A percentile compares a stretch with the other conserved stretches of the same genome.
These are phyloP conservation scores for Cryptosporidium ubiquitum DNA, from an alignment of 169 alveolate genomes.

Conservation along the genomic window DNA sequence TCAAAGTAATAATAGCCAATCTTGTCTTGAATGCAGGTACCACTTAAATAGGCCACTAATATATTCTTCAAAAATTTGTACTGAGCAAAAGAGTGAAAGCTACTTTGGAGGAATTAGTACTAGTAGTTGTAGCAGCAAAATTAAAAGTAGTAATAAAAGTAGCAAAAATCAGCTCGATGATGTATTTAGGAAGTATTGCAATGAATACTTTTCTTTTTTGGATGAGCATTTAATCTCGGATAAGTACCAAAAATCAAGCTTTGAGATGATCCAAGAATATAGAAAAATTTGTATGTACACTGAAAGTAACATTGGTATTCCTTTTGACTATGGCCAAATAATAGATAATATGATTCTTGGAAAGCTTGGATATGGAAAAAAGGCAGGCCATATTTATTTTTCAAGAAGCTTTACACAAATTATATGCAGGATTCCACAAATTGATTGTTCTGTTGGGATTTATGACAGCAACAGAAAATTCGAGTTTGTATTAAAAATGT, in stretches of 20 bases:
- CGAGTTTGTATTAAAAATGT: constrained; percentile 26
- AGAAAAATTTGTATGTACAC: constrained; percentile 11
- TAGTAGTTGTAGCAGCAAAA: not conserved
- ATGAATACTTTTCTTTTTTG: not conserved
- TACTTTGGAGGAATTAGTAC: not conserved
- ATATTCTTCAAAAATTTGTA: constrained; percentile 8
- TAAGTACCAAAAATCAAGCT: not conserved
- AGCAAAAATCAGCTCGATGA: not conserved
- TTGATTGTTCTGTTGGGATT: constrained; percentile 12
- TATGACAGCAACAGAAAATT: not conserved
- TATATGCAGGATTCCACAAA: not conserved
- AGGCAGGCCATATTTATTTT: not conserved
- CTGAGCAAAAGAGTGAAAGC: not conserved
- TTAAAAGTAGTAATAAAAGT: not conserved
- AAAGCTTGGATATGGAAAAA: not conserved
- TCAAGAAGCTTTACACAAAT: not conserved
- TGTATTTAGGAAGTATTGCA: not conserved
- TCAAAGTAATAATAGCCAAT: not conserved
- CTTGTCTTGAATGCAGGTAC: constrained; percentile 27
- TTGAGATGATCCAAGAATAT: constrained; percentile 20
- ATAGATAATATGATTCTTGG: not conserved
- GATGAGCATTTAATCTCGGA: not conserved
- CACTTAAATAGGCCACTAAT: not conserved
- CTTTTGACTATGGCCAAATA: constrained; percentile 10
- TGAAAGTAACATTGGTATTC: not conserved